A percentile compares a stretch with the other conserved stretches of the same genome.
Evolutionary conservation across 306 rosid species (phyloP).

Genomic region (Trichosanthes truncata): DNA sequence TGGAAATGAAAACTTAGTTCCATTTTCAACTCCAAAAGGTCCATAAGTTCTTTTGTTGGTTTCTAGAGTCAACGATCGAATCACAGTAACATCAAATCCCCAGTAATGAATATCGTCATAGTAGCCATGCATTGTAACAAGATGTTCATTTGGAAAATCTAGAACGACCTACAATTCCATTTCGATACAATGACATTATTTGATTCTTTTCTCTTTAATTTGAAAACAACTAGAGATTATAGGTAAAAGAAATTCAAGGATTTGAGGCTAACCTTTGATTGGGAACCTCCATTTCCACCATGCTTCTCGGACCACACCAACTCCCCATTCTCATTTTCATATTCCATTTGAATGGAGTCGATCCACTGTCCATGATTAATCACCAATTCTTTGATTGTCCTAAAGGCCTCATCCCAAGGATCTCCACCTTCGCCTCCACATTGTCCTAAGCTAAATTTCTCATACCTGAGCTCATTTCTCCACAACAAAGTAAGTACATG

Average conservation of each 20-base stretch:
- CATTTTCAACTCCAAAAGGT: background rate
- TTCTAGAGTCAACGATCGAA: background rate
- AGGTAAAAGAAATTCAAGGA: background rate
- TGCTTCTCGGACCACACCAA: background rate
- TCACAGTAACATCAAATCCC: background rate
- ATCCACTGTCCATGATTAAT: background rate
- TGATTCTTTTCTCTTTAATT: too few species aligned
- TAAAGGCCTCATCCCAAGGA: background rate
- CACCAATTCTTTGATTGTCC: background rate
- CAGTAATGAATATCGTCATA: background rate
- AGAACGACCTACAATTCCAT: background rate
- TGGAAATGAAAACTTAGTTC: constrained; percentile 1
- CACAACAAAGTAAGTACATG: too few species aligned
- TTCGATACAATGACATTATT: background rate
- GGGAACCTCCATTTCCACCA: constrained; percentile 1
- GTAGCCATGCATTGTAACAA: background rate
- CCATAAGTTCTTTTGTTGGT: background rate
- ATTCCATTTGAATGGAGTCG: background rate
- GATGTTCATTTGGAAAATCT: background rate
- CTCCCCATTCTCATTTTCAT: background rate
- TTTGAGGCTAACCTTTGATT: background rate
- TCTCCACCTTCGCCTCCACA: background rate
- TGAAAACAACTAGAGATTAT: too few species aligned
- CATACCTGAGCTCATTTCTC: background rate
- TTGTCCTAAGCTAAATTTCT: background rate